These are phyloP conservation scores for Tilletia indica DNA, from an alignment of 1,284 basidiomycete species.

Conservation along the genomic window DNA sequence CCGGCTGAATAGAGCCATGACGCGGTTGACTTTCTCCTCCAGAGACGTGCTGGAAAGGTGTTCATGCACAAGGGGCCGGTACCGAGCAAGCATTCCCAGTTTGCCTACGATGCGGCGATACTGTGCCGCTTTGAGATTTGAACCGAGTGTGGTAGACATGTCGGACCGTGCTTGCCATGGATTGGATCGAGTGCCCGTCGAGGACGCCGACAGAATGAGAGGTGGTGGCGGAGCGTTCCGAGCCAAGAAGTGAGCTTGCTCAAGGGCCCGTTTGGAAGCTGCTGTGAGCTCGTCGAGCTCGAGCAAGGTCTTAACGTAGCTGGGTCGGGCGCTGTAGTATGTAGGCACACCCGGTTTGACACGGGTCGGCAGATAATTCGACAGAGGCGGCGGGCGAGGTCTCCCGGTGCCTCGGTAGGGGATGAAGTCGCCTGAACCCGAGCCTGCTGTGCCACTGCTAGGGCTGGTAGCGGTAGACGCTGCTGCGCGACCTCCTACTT, in stretches of 20 bases:
- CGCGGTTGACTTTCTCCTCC: slow-evolving; percentile 31
- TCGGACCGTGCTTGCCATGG: slow-evolving; percentile 68
- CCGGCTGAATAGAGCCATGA: slow-evolving; percentile 39
- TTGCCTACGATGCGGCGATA: slow-evolving; percentile 69
- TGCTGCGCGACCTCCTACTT: background rate
- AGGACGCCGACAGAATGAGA: slow-evolving; percentile 34
- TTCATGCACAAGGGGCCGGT: slow-evolving; percentile 60
- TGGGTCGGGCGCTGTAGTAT: slow-evolving; percentile 82
- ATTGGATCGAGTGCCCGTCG: slow-evolving; percentile 18
- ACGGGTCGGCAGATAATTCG: slow-evolving; percentile 31
- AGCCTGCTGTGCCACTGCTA: background rate
- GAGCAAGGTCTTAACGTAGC: slow-evolving; percentile 72
- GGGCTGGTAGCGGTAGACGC: background rate
- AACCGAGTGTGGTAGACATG: slow-evolving; percentile 65
- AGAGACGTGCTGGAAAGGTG: slow-evolving; percentile 27
- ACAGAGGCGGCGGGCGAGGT: slow-evolving; percentile 10
- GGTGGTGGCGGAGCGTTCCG: slow-evolving; percentile 65
- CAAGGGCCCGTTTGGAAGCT: slow-evolving; percentile 65
- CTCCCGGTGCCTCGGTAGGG: background rate
- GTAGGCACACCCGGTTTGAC: slow-evolving; percentile 64
- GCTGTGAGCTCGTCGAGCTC: slow-evolving; percentile 69
- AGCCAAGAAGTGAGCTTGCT: slow-evolving; percentile 70
- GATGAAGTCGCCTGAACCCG: background rate
- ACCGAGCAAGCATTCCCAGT: slow-evolving; percentile 72
- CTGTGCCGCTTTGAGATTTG: slow-evolving; percentile 69